Evolutionary conservation across 2,329 filamentous ascomycete species (phyloP), one percentile per base, ranked within the genome.

Genomic region (Chaetomiaceae sp.): DNA sequence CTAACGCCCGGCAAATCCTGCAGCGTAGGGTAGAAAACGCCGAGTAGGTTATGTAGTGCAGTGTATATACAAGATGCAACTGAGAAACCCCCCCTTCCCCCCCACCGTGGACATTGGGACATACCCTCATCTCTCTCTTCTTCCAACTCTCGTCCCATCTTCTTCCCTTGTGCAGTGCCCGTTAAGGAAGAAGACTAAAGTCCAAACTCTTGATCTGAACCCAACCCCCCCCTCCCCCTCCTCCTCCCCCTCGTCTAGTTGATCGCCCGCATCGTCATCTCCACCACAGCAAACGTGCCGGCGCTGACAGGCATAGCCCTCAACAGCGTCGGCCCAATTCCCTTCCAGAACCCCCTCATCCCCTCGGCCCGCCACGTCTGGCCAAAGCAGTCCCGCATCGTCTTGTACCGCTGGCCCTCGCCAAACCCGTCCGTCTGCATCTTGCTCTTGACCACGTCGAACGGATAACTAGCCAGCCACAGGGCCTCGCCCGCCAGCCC

Each of bases 391-490:
- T 95, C 88, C 47, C 86, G 81, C 92, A 96, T 96, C 51, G 76
- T 85, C 68, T 75, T 81, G 73, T 87, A 99, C 67, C 79, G 79
- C 75, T 85, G 84, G 58, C 80, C 73, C 44, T 69, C 57, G 4
- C 89, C 90, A 67, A 96, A 94, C 0, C 89, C 91, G 73, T 99
- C 94, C 54, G 87, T 96, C 80, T 99, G 94, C 92, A 97, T 96
- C 82, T 96, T 97, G 73, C 90, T 96, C 87, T 99, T 99, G 73
- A 99, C 74, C 25, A 99, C 92, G 72, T 99, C 94, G 60, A 99
- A 87, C 20, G 94, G 94, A 73, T 99, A 99, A 67, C 90, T 95
- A 32, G 80, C 80, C 51, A 99, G 75, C 94, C 94, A 99, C 53
- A 99, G 80, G 48, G 85, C 89, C 77, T 99, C 94, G 62, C 94